Percentiles rank a stretch among this genome's conserved stretches.
phyloP scores from a whole-genome alignment of 2,329 filamentous ascomycete genomes.

The Neophaeococcomyces mojaviensis region DNA sequence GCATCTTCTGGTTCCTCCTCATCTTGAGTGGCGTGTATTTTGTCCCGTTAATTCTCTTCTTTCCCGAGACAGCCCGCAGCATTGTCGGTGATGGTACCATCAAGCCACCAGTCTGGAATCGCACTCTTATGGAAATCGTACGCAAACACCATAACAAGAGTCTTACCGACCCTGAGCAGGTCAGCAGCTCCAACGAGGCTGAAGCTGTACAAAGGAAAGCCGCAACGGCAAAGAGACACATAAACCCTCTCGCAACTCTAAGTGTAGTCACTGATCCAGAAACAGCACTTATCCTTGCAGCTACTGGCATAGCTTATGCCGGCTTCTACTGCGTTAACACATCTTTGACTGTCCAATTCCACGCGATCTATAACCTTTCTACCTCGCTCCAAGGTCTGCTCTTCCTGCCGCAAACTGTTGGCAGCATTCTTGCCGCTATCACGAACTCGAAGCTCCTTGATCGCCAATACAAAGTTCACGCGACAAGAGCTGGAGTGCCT shows the following conservation, averaged over 20 bases:
- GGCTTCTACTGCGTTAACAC: slow-evolving; percentile 38
- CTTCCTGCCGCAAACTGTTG: slow-evolving; percentile 37
- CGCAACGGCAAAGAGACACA: too few species aligned
- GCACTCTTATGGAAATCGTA: slow-evolving; percentile 23
- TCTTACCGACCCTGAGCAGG: too few species aligned
- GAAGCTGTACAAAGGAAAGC: too few species aligned
- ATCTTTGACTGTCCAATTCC: slow-evolving; percentile 31
- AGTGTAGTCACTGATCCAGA: slow-evolving; percentile 22
- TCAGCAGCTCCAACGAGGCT: too few species aligned
- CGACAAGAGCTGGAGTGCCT: slow-evolving; percentile 26
- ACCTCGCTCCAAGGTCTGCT: slow-evolving; percentile 36
- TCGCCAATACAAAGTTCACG: slow-evolving; percentile 36
- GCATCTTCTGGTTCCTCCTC: slow-evolving; percentile 49
- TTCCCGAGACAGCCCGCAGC: slow-evolving; percentile 32
- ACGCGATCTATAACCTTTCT: slow-evolving; percentile 31
- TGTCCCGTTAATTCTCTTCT: slow-evolving; percentile 23
- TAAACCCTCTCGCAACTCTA: slow-evolving; percentile 32
- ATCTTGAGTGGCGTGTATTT: slow-evolving; percentile 35
- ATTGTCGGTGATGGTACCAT: slow-evolving; percentile 35
- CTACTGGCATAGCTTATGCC: slow-evolving; percentile 33
- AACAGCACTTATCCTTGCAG: slow-evolving; percentile 31
- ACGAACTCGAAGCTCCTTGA: slow-evolving; percentile 36
- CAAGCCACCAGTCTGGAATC: slow-evolving; percentile 28
- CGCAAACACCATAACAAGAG: too few species aligned
- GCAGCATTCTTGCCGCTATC: slow-evolving; percentile 33